These are phyloP conservation scores for Talaromyces sp. DNA, from an alignment of 2,329 filamentous ascomycete genomes.

Conservation along the genomic window DNA sequence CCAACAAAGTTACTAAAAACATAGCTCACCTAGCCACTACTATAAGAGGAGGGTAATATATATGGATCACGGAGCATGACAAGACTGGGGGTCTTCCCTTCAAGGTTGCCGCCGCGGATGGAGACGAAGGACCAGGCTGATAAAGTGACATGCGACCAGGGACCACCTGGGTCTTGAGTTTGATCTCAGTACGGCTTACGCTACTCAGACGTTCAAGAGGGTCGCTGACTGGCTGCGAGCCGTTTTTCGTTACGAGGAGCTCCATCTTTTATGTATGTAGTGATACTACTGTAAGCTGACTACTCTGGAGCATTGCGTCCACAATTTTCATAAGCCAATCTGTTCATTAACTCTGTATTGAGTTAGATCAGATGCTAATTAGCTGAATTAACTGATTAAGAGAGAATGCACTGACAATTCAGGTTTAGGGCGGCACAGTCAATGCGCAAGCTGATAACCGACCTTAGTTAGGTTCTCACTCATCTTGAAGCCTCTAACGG, in stretches of 20 bases:
- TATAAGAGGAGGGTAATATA: background rate
- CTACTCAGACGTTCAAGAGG: background rate
- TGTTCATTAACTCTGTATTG: background rate
- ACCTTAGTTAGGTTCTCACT: background rate
- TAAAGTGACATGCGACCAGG: constrained; percentile 15
- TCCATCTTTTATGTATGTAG: background rate
- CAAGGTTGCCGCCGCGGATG: constrained; percentile 11
- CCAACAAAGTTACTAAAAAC: constrained; percentile 1
- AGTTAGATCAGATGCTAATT: background rate
- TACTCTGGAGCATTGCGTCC: background rate
- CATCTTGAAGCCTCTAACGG: background rate
- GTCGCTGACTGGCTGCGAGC: background rate
- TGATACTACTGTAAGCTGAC: background rate
- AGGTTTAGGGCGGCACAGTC: constrained; percentile 6
- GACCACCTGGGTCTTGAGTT: too few species aligned
- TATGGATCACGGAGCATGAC: background rate
- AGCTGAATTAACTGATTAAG: constrained; percentile 1
- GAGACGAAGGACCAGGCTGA: constrained; percentile 10
- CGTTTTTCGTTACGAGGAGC: background rate
- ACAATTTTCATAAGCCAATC: background rate
- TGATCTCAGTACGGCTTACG: background rate
- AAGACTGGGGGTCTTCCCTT: constrained; percentile 5
- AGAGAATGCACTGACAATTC: background rate
- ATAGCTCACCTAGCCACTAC: background rate
- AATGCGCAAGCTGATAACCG: constrained; percentile 4